Conservation (phyloP, 1,284 basidiomycete species). For the Pterula multifida region DNA sequence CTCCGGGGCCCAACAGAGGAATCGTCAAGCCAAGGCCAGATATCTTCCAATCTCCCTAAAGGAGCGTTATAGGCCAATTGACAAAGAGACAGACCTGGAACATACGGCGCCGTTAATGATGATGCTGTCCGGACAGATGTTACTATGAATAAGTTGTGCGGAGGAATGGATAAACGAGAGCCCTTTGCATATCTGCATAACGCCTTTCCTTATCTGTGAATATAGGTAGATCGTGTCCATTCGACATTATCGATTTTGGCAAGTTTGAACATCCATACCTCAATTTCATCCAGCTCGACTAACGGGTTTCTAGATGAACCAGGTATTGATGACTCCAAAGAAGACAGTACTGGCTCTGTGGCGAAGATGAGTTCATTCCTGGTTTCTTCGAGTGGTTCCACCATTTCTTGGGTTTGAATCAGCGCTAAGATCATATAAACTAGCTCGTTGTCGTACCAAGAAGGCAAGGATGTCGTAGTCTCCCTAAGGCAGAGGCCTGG, state of each 20-base stretch:
- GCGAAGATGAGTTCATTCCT: conserved; percentile 84
- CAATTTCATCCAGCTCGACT: conserved; percentile 84
- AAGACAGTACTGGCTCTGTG: conserved; percentile 80
- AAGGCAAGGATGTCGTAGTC: conserved; percentile 88
- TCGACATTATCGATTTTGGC: conserved; percentile 4
- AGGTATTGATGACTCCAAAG: conserved; percentile 64
- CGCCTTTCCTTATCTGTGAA: conserved; percentile 87
- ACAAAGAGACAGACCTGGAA: not conserved
- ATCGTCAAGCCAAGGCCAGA: conserved; percentile 85
- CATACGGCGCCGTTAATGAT: conserved; percentile 80
- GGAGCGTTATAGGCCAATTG: conserved; percentile 3
- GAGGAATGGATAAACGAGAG: conserved; percentile 88
- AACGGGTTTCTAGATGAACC: conserved; percentile 42
- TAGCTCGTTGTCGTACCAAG: conserved; percentile 41
- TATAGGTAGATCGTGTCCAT: conserved; percentile 4
- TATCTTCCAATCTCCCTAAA: conserved; percentile 96
- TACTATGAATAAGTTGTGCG: conserved; percentile 86
- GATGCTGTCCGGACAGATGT: conserved; percentile 77
- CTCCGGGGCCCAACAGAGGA: conserved; percentile 59
- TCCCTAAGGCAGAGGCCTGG: conserved; percentile 78
- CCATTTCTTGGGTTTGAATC: conserved; percentile 62
- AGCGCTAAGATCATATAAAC: not conserved
- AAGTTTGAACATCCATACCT: conserved; percentile 33
- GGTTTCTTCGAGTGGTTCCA: conserved; percentile 95
- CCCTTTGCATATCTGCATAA: conserved; percentile 88